Base-by-base conservation (phyloP, 768 basidiomycete genomes). In the Ramaria sp. region DNA sequence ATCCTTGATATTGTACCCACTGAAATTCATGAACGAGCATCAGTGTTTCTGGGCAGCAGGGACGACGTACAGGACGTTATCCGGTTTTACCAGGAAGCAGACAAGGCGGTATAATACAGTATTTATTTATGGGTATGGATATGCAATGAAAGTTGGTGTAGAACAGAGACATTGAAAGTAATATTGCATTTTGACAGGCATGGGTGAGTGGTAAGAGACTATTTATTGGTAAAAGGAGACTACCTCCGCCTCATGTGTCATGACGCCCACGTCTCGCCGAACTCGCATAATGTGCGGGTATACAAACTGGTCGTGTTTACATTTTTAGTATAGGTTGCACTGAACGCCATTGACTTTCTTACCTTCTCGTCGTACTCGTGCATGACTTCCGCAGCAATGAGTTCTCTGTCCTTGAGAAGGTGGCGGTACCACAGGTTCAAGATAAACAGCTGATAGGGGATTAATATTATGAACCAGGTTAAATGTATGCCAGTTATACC, bases 11-110 rank as follows among this genome's bases (percentile, higher is more conserved):
- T 99, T 58, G 71, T 83, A 43, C 85, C 96, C 5, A 90, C 79
- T 52, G 70, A 66, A 61, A 96, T 97, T 58, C 96, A 99, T 65
- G 86, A 96, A 65, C 81, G 96, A 30, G 88, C 86, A 70, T 76
- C 95, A 3, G 88, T 98, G 24, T 99, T 93, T 74, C 73, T 99
- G 27, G 96, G 96, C 25, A 88, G 84, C 67, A 83, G 81, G 63
- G 94, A 98, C 53, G 96, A 99, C 65, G 92, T 99, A 30, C 70
- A 77, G 64, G 96, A 99, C 66, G 60, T 98, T 62, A 78, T 85
- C 68, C 90, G 82, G 73, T 95, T 87, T 69, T 94, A 91, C 70
- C 75, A 80, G 60, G 57, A 61, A 20, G 67, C 67, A 7, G 49
- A 38, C 30, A 32, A 49, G 6, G 45, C 45, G 24, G 13, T 24